These are phyloP conservation scores for Dioscorea alata DNA, from an alignment of 106 monocot genomes.

Conservation along the genomic window DNA sequence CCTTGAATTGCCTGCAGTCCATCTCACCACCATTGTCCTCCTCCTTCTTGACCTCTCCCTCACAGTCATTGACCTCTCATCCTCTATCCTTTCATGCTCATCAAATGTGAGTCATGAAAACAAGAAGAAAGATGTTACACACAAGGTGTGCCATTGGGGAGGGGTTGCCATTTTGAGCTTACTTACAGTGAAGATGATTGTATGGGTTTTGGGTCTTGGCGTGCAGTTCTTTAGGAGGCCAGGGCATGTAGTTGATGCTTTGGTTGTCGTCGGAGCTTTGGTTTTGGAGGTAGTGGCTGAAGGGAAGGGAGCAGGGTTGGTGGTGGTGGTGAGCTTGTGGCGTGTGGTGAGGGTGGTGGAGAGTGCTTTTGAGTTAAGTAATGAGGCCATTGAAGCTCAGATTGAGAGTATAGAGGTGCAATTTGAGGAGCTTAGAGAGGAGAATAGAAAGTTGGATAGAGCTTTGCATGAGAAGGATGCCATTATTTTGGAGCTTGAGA, in stretches of 20 bases:
- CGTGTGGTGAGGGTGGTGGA: constrained; percentile 22
- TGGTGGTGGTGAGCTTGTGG: constrained; percentile 28
- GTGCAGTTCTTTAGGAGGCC: neutral
- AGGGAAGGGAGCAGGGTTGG: constrained; percentile 15
- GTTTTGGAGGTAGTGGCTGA: constrained; percentile 11
- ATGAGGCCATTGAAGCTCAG: constrained; percentile 12
- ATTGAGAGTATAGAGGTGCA: constrained; percentile 10
- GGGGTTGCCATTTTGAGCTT: constrained; percentile 14
- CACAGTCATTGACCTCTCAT: constrained; percentile 15
- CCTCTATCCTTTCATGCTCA: constrained; percentile 7
- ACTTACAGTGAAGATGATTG: constrained; percentile 1
- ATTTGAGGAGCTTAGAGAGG: constrained; percentile 8
- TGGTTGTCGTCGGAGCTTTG: constrained; percentile 20
- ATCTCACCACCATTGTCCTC: constrained; percentile 3
- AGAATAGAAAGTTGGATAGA: constrained; percentile 1
- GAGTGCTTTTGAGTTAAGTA: constrained; percentile 22
- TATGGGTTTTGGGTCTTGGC: constrained; percentile 5
- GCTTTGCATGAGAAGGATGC: constrained; percentile 4
- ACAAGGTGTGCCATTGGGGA: constrained; percentile 15
- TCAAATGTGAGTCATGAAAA: too few relatives aligned
- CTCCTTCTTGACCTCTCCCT: constrained; percentile 12
- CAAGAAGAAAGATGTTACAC: neutral
- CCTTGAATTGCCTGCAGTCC: constrained; percentile 16
- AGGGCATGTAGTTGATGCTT: constrained; percentile 8
- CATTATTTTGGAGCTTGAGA: constrained; percentile 3